Evolutionary conservation across 176 grass and related monocot genomes (phyloP).

Genomic region (Tillandsia leiboldiana): DNA sequence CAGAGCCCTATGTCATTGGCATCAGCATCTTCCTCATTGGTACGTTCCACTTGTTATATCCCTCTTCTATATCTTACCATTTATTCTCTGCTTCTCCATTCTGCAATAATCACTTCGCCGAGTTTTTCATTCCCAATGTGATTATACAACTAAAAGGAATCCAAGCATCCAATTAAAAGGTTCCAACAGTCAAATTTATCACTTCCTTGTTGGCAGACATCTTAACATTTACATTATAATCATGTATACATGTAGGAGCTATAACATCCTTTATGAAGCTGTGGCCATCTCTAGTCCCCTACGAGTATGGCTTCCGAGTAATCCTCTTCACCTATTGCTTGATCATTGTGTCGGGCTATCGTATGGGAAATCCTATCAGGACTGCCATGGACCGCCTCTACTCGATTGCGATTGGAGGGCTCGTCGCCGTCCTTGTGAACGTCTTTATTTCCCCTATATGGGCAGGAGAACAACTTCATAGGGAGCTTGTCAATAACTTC

Average conservation of each 20-base stretch:
- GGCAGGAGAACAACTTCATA: constrained; percentile 77
- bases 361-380: constrained; percentile 61
- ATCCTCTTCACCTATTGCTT: constrained; percentile 82
- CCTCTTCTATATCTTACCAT: not conserved
- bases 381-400: constrained; percentile 68
- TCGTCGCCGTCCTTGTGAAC: constrained; percentile 69
- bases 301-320: constrained; percentile 76
- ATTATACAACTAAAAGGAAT: not conserved
- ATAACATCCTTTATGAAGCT: constrained; percentile 81
- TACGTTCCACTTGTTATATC: constrained; percentile 22
- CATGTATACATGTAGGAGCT: constrained; percentile 30
- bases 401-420: constrained; percentile 67
- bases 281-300: constrained; percentile 65
- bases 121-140: not conserved
- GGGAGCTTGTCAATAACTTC: constrained; percentile 64
- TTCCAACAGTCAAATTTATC: not conserved
- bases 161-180: not conserved
- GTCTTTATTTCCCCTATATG: constrained; percentile 61
- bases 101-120: not conserved
- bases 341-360: constrained; percentile 74
- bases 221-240: not conserved
- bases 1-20: constrained; percentile 81
- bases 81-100: constrained; percentile 9
- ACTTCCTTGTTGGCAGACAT: not conserved
- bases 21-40: constrained; percentile 78